These are phyloP conservation scores for Cryphonectria japonica DNA, from an alignment of 2,329 filamentous ascomycete species.

Conservation along the genomic window DNA sequence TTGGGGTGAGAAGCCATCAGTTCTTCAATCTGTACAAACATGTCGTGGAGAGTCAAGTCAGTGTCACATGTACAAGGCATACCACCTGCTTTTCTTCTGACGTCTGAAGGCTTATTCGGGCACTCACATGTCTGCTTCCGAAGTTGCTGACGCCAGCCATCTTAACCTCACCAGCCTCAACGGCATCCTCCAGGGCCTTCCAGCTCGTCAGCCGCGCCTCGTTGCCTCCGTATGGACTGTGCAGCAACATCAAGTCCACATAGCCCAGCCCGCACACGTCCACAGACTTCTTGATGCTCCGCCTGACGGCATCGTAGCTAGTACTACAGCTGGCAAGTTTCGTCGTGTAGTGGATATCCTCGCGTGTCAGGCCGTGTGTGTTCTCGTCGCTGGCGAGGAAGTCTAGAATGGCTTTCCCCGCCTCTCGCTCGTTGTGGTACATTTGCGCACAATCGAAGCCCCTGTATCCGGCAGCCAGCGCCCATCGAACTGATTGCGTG, in stretches of 20 bases:
- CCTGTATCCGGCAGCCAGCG: conserved; percentile 56
- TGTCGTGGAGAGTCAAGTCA: not conserved
- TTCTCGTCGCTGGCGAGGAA: conserved; percentile 54
- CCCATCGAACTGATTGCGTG: conserved; percentile 59
- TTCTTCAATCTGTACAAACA: conserved; percentile 61
- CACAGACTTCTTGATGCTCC: conserved; percentile 68
- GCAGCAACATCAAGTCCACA: conserved; percentile 78
- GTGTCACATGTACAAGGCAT: not conserved
- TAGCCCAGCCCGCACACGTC: conserved; percentile 70
- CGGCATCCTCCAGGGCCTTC: conserved; percentile 76
- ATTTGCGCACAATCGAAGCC: conserved; percentile 58
- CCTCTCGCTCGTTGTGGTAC: conserved; percentile 71
- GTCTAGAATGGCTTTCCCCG: conserved; percentile 65
- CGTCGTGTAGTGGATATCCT: conserved; percentile 78
- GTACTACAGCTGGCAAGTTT: conserved; percentile 71
- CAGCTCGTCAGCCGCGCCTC: conserved; percentile 71
- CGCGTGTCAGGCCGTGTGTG: conserved; percentile 57
- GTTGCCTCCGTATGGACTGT: conserved; percentile 77
- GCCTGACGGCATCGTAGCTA: conserved; percentile 68
- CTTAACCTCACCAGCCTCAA: conserved; percentile 70
- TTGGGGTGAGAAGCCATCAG: conserved; percentile 65
- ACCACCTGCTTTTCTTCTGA: not conserved
- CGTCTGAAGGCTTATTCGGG: too few relatives aligned
- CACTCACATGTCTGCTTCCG: conserved; percentile 70
- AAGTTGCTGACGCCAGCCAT: conserved; percentile 80